phyloP scores from a whole-genome alignment of 2,329 filamentous ascomycete genomes.

The Penicillium sp. region DNA sequence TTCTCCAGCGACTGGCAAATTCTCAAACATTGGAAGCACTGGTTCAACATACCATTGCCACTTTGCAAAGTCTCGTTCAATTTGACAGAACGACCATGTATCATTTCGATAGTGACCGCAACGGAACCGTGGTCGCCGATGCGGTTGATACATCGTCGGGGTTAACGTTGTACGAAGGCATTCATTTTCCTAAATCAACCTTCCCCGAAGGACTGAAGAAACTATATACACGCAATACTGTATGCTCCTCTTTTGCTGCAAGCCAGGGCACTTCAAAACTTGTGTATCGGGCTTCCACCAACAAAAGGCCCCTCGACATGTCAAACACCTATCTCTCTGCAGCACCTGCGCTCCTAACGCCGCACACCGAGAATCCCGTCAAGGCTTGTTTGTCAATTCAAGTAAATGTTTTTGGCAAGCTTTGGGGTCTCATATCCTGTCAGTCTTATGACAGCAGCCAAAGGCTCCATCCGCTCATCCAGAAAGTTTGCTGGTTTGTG shows the following conservation, averaged over 20 bases:
- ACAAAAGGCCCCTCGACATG: conserved; percentile 73
- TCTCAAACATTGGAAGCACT: conserved; percentile 70
- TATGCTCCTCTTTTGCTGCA: conserved; percentile 77
- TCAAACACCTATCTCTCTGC: conserved; percentile 79
- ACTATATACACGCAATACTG: conserved; percentile 81
- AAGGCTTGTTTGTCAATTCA: conserved; percentile 88
- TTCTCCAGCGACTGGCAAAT: conserved; percentile 76
- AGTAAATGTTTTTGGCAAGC: conserved; percentile 77
- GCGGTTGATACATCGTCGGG: conserved; percentile 73
- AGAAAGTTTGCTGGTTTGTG: conserved; percentile 85
- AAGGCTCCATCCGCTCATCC: conserved; percentile 81
- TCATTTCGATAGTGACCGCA: conserved; percentile 77
- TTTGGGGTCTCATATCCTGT: conserved; percentile 85
- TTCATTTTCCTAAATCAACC: conserved; percentile 81
- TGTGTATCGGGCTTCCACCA: conserved; percentile 71
- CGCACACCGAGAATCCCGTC: conserved; percentile 77
- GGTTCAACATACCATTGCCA: conserved; percentile 74
- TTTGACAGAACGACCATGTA: conserved; percentile 91
- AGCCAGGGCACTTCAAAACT: conserved; percentile 72
- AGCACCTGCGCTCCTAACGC: conserved; percentile 82
- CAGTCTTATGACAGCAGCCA: conserved; percentile 77
- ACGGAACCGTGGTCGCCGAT: conserved; percentile 84
- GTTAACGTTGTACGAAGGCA: conserved; percentile 75
- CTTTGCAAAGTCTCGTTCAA: conserved; percentile 78
- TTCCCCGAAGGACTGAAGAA: conserved; percentile 82